Percentiles rank a stretch among this genome's conserved stretches.
phyloP scores from a whole-genome alignment of 257 asterid genomes.

The Solanum tarapatanum region DNA sequence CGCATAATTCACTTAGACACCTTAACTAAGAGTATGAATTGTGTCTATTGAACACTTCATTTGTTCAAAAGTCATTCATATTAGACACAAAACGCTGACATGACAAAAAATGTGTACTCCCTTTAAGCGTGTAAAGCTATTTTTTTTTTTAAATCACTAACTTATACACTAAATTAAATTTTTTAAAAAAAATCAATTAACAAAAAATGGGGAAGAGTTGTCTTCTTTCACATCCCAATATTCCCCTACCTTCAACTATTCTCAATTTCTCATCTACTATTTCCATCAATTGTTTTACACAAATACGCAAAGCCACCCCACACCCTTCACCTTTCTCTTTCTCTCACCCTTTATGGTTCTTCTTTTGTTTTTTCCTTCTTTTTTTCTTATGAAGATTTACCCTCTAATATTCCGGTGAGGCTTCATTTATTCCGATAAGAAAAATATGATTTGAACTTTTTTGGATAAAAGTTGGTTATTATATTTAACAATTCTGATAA shows the following conservation, averaged over 20 bases:
- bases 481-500: too few species aligned
- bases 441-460: not conserved
- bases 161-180: not conserved
- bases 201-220: not conserved
- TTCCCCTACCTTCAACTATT: not conserved
- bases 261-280: not conserved
- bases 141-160: fast-evolving
- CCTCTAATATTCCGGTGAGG: not conserved
- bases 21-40: not conserved
- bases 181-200: too few species aligned
- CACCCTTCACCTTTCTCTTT: not conserved
- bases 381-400: too few species aligned
- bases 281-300: not conserved
- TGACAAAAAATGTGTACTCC: too few species aligned
- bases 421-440: not conserved
- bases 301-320: too few species aligned
- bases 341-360: not conserved
- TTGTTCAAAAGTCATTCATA: not conserved
- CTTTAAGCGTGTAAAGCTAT: too few species aligned
- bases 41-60: not conserved
- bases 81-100: not conserved
- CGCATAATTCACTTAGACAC: not conserved
- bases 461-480: not conserved
- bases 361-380: not conserved
- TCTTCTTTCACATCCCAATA: not conserved